These are phyloP conservation scores for Hydrangea macrophylla DNA, from an alignment of 148 eudicot species.

Conservation along the genomic window DNA sequence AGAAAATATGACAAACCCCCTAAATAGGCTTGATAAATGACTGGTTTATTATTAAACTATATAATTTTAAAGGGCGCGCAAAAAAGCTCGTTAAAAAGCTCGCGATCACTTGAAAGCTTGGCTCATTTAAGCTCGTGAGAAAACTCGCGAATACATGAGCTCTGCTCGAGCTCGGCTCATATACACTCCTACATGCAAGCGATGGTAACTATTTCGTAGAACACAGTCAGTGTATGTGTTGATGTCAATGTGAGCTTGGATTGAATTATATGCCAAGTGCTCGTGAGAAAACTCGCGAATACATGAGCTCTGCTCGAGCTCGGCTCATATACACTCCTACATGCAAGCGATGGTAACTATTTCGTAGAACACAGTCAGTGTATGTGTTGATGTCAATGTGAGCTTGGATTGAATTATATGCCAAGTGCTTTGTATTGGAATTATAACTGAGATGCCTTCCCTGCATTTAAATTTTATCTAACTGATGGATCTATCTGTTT, in stretches of 20 bases:
- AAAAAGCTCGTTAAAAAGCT: no score
- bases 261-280: not conserved
- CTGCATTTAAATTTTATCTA: not conserved
- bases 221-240: not conserved
- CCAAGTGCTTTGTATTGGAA: not conserved
- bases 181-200: not conserved
- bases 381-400: not conserved
- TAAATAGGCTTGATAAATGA: no score
- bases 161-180: no score
- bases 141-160: no score
- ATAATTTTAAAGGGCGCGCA: no score
- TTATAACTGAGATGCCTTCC: not conserved
- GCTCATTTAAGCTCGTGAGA: no score
- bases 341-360: not conserved
- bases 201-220: not conserved
- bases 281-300: no score
- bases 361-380: not conserved
- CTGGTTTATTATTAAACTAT: no score
- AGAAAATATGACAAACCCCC: no score
- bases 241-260: not conserved
- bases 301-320: no score
- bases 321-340: no score
- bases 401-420: not conserved
- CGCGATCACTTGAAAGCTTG: no score
- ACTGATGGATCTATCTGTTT: constrained; percentile 27